Conservation (phyloP, 208 protist species). For the Porcisia hertigi region DNA sequence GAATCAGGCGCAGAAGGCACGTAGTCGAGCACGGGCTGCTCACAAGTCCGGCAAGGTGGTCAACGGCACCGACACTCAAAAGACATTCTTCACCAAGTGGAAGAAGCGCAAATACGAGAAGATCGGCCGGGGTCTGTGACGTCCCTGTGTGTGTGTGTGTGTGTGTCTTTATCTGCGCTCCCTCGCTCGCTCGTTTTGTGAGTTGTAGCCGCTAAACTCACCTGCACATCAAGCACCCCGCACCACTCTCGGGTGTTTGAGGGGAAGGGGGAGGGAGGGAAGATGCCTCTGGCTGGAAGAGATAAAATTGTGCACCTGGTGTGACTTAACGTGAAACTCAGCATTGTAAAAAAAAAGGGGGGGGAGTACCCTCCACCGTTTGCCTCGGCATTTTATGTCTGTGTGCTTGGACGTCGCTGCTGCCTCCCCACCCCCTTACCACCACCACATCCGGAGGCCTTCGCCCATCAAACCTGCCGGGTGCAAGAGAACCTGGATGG, state of each 20-base stretch:
- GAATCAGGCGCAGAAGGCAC: slow-evolving; percentile 32
- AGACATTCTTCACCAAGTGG: slow-evolving; percentile 66
- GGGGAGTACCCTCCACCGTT: not conserved
- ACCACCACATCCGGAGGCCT: not conserved
- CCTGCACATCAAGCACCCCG: not conserved
- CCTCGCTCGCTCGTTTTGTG: not conserved
- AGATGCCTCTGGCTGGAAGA: too few species aligned
- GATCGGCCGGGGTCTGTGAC: slow-evolving; percentile 71
- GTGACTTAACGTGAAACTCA: too few species aligned
- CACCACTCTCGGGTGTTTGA: too few species aligned
- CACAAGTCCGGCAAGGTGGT: slow-evolving; percentile 28
- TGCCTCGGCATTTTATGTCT: not conserved
- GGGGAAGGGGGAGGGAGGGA: too few species aligned
- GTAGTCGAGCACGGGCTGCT: slow-evolving; percentile 17
- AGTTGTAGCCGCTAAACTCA: not conserved
- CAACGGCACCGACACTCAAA: slow-evolving; percentile 3
- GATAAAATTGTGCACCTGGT: too few species aligned
- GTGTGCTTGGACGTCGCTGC: not conserved
- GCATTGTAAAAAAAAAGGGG: not conserved
- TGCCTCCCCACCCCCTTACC: not conserved
- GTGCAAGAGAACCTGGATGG: not conserved
- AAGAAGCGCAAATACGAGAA: slow-evolving; percentile 57
- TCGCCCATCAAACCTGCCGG: not conserved
- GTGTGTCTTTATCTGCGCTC: too few species aligned
- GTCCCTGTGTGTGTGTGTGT: not conserved